phyloP scores from a whole-genome alignment of 768 basidiomycete genomes.

The Mycena belliarum region DNA sequence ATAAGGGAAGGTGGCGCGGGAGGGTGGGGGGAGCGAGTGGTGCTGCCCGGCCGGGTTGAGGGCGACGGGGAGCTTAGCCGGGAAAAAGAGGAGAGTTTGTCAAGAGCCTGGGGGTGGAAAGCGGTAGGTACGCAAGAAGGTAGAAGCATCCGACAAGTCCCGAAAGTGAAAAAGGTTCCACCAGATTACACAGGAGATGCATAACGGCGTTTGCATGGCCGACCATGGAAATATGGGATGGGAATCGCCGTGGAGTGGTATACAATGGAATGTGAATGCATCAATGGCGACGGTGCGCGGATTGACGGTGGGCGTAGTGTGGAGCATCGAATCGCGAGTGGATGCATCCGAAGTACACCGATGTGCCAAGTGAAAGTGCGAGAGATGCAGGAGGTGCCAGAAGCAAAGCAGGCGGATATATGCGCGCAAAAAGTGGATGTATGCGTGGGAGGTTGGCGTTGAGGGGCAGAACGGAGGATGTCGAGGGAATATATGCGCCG shows the following conservation, averaged over 20 bases:
- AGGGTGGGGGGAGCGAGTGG: conserved; percentile 35
- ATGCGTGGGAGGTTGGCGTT: neutral
- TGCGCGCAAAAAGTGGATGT: conserved; percentile 2
- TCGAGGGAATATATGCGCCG: neutral
- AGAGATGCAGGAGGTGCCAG: neutral
- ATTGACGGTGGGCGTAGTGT: neutral
- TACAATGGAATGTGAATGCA: neutral
- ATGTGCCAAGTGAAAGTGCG: too few relatives aligned
- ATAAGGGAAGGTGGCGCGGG: conserved; percentile 33
- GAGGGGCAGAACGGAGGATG: neutral
- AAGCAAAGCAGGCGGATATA: neutral
- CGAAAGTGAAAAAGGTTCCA: conserved; percentile 15
- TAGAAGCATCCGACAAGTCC: conserved; percentile 9
- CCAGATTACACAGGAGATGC: too few relatives aligned
- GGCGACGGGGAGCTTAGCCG: conserved; percentile 62
- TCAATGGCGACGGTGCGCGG: neutral
- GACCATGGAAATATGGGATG: too few relatives aligned
- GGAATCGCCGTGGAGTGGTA: neutral
- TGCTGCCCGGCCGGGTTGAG: conserved; percentile 26
- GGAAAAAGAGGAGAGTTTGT: conserved; percentile 64
- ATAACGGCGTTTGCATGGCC: too few relatives aligned
- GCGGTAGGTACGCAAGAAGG: conserved; percentile 6
- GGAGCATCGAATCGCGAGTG: conserved; percentile 6
- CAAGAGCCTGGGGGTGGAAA: conserved; percentile 49
- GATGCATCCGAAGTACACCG: conserved; percentile 1